Evolutionary conservation across 73 alveolate genomes (phyloP).

Genomic region (Effrenium voratum): DNA sequence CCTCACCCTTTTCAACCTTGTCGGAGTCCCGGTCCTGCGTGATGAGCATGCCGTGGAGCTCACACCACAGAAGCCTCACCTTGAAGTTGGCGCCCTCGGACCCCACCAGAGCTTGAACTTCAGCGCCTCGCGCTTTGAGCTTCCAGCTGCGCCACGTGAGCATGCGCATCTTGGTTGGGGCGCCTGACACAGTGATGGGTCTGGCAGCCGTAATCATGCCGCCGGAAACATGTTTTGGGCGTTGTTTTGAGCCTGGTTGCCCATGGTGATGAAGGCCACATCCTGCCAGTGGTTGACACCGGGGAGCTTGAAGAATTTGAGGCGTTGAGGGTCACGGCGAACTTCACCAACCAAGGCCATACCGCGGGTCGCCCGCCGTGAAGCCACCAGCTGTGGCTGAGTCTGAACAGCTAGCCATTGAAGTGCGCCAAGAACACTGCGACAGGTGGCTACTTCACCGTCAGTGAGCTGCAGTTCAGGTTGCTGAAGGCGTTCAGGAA

Average conservation of each 20-base stretch:
- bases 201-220: neutral
- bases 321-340: too few relatives aligned
- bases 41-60: too few relatives aligned
- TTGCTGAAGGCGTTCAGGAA: neutral
- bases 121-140: neutral
- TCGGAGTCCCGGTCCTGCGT: too few relatives aligned
- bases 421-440: neutral
- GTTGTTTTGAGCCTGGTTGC: slow-evolving; percentile 20
- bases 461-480: neutral
- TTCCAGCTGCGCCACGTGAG: neutral
- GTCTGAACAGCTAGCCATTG: slow-evolving; percentile 36
- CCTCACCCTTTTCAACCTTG: too few relatives aligned
- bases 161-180: neutral
- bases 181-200: neutral
- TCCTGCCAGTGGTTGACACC: neutral
- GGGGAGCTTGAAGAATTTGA: slow-evolving; percentile 34
- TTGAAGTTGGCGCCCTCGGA: too few relatives aligned
- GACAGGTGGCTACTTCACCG: neutral
- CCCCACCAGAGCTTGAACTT: too few relatives aligned
- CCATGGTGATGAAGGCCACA: neutral
- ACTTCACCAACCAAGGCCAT: too few relatives aligned
- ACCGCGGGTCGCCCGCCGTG: too few relatives aligned
- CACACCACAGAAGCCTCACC: too few relatives aligned
- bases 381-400: too few relatives aligned
- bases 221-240: neutral